Conservation (phyloP, 345 rosid genomes). For the Eucalyptus camaldulensis region DNA sequence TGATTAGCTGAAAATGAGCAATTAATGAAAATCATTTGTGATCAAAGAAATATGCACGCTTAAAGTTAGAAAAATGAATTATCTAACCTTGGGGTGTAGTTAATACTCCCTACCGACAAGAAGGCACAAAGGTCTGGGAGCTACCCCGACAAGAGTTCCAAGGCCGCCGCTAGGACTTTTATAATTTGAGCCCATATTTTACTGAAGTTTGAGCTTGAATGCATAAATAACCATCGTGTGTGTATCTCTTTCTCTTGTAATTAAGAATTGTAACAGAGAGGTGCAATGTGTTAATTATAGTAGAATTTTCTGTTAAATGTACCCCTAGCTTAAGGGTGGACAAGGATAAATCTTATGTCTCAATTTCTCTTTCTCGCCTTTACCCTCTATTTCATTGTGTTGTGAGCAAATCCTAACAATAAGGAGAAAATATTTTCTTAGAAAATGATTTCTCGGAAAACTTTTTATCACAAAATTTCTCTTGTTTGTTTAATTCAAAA, state of each 20-base stretch:
- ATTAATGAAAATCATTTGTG: background rate
- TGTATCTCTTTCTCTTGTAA: background rate
- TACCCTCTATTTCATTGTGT: rapidly evolving
- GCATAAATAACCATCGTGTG: no score
- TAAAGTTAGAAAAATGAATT: background rate
- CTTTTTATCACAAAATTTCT: background rate
- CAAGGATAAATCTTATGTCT: rapidly evolving
- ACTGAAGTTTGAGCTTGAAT: no score
- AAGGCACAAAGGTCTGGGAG: no score
- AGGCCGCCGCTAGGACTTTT: no score
- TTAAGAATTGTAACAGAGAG: rapidly evolving
- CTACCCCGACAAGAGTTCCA: no score
- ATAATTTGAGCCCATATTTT: no score
- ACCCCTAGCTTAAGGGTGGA: background rate
- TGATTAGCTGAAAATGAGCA: background rate
- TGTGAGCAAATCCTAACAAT: background rate
- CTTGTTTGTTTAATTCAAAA: background rate
- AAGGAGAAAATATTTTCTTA: background rate
- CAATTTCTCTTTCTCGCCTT: background rate
- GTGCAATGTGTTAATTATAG: rapidly evolving
- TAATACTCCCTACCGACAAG: no score
- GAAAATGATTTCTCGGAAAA: background rate
- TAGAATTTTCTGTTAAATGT: background rate
- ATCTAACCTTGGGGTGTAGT: background rate
- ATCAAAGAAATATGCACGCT: background rate